Percentiles rank a stretch among this genome's conserved stretches.
Evolutionary conservation across 2,329 filamentous ascomycete genomes (phyloP).

Genomic region (Tolypocladium endophyticum): DNA sequence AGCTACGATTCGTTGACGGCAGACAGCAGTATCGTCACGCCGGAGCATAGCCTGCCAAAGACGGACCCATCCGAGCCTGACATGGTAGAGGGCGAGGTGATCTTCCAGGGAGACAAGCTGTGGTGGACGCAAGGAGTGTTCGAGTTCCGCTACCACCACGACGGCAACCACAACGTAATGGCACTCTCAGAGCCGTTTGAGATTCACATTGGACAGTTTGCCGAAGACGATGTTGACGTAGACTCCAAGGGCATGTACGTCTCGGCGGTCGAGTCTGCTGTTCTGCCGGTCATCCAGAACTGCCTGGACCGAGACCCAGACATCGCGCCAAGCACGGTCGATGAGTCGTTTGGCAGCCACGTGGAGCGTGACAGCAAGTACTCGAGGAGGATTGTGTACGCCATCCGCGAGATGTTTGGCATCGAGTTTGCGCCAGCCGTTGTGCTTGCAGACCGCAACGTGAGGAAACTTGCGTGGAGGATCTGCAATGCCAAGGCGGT

Average conservation of each 20-base stretch:
- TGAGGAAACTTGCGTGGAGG: slow-evolving; percentile 84
- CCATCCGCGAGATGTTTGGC: slow-evolving; percentile 92
- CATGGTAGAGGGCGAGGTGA: slow-evolving; percentile 66
- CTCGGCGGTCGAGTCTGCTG: slow-evolving; percentile 59
- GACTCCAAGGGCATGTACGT: slow-evolving; percentile 52
- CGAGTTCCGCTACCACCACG: slow-evolving; percentile 94
- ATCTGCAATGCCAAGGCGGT: slow-evolving; percentile 95
- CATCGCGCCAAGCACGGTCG: slow-evolving; percentile 68
- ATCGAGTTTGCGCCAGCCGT: slow-evolving; percentile 92
- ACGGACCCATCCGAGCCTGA: slow-evolving; percentile 43
- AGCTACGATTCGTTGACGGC: slow-evolving; percentile 65
- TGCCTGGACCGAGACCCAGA: slow-evolving; percentile 89
- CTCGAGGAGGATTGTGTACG: slow-evolving; percentile 82
- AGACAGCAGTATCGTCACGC: slow-evolving; percentile 65
- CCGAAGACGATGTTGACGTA: slow-evolving; percentile 58
- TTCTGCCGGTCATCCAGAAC: slow-evolving; percentile 78
- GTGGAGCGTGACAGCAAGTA: slow-evolving; percentile 86
- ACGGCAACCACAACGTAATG: slow-evolving; percentile 87
- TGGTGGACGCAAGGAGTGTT: slow-evolving; percentile 97
- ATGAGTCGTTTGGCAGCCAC: slow-evolving; percentile 75
- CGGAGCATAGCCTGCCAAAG: slow-evolving; percentile 48
- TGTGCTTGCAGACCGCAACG: slow-evolving; percentile 82
- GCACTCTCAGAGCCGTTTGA: slow-evolving; percentile 89
- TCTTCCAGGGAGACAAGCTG: slow-evolving; percentile 85
- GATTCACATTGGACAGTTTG: slow-evolving; percentile 71